These are phyloP conservation scores for Phytopythium vexans DNA, from an alignment of 352 stramenopile genomes.

Conservation along the genomic window DNA sequence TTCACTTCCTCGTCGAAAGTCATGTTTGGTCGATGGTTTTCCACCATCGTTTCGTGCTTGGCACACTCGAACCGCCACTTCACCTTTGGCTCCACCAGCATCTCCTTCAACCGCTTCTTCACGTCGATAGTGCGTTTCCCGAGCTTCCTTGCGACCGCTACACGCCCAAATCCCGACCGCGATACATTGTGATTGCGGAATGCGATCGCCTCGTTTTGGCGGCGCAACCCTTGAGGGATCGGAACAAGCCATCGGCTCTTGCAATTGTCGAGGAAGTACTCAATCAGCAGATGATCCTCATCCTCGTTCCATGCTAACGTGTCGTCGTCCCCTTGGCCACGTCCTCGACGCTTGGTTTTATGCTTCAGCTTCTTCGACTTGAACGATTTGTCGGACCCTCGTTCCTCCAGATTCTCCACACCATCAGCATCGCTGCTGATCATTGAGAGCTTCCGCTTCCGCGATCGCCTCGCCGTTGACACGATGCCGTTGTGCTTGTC, in stretches of 20 bases:
- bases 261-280: slow-evolving; percentile 70
- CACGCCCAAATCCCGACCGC: slow-evolving; percentile 54
- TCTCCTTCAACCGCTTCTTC: slow-evolving; percentile 75
- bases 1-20: slow-evolving; percentile 63
- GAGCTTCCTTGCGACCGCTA: slow-evolving; percentile 59
- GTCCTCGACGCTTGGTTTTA: slow-evolving; percentile 7
- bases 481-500: slow-evolving; percentile 59
- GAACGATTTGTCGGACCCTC: background rate
- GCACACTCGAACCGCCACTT: slow-evolving; percentile 56
- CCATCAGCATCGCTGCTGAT: slow-evolving; percentile 1
- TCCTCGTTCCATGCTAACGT: slow-evolving; percentile 48
- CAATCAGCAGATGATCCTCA: slow-evolving; percentile 52
- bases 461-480: slow-evolving; percentile 39
- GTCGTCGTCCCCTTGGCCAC: slow-evolving; percentile 5
- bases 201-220: slow-evolving; percentile 45
- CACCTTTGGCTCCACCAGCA: slow-evolving; percentile 49
- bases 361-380: slow-evolving; percentile 10
- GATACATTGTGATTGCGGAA: slow-evolving; percentile 65
- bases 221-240: slow-evolving; percentile 59
- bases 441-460: slow-evolving; percentile 15
- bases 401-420: slow-evolving; percentile 3
- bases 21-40: background rate
- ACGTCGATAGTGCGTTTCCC: slow-evolving; percentile 74
- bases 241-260: slow-evolving; percentile 57
- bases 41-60: slow-evolving; percentile 45